phyloP scores from a whole-genome alignment of 768 basidiomycete genomes.

The Thelephora ganbajun region DNA sequence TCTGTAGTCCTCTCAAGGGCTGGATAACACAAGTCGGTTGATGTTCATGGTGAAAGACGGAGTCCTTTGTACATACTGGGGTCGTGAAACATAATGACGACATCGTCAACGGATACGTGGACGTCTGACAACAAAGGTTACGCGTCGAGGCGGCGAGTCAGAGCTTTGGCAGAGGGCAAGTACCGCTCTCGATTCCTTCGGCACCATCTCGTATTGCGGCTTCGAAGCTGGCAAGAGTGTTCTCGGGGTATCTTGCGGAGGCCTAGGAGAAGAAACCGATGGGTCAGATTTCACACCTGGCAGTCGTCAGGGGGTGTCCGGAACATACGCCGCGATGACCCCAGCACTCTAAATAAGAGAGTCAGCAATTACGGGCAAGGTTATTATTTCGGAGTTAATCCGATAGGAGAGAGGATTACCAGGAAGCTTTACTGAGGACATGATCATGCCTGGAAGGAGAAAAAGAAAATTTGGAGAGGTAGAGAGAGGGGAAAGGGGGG shows the following conservation, averaged over 20 bases:
- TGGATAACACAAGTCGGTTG: neutral
- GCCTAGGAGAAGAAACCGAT: constrained; percentile 31
- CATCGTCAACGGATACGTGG: constrained; percentile 75
- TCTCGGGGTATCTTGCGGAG: constrained; percentile 76
- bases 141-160: constrained; percentile 22
- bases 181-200: constrained; percentile 92
- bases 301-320: neutral
- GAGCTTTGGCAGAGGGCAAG: constrained; percentile 21
- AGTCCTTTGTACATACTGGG: constrained; percentile 33
- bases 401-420: neutral
- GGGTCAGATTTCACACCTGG: neutral
- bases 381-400: no score
- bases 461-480: neutral
- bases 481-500: neutral
- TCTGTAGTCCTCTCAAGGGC: constrained; percentile 75
- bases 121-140: constrained; percentile 59
- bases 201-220: constrained; percentile 85
- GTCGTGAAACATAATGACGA: constrained; percentile 93
- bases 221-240: constrained; percentile 85
- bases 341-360: constrained; percentile 10
- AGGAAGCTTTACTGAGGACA: neutral
- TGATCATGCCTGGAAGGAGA: neutral
- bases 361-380: neutral
- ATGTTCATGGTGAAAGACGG: neutral
- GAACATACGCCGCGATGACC: constrained; percentile 16